Base-by-base conservation (phyloP, 805 yeast genomes). In the Barnettozyma siamensis region DNA sequence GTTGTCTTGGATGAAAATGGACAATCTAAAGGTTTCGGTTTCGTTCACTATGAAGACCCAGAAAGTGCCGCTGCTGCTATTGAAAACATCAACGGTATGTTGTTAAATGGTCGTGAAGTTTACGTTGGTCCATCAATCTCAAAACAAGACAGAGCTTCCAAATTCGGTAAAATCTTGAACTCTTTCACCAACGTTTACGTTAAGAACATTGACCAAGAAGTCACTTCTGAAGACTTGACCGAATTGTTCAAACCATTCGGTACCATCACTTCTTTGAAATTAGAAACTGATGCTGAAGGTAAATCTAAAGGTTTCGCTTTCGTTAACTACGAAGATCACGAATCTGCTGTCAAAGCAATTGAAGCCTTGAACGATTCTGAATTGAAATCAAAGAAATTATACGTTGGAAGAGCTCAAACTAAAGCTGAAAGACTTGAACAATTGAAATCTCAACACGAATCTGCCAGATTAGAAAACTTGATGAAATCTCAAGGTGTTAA, bases 361-460 rank as follows among this genome's bases (percentile, higher is more conserved):
- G 97, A 87, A 41, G 93, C 75, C 60, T 79, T 91, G 66, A 86
- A 93, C 72, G 96, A 83, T 65, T 72, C 67, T 56, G 98, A 93
- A 63, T 66, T 83, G 65, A 80, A 78, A 59, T 94, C 93, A 60
- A 87, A 86, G 73, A 78, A 73, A 67, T 70, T 93, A 53, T 93
- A 80, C 67, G 99, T 91, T 60, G 96, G 97, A 60, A 88, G 99
- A 72, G 99, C 99, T 57, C 99, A 93, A 76, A 91, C 88, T 88
- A 91, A 88, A 80, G 77, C 85, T 69, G 99, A 93, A 79, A 89
- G 99, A 76, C 69, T 82, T 63, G 95, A 88, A 73, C 95, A 88
- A 71, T 84, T 93, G 69, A 88, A 85, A 76, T 83, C 83, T 72
- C 95, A 88, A 73, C 83, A 87, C 73, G 98, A 93, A 72, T 78